A percentile compares a stretch with the other conserved stretches of the same genome.
Conservation (phyloP, 768 basidiomycete genomes). For the Boletus speciosus region DNA sequence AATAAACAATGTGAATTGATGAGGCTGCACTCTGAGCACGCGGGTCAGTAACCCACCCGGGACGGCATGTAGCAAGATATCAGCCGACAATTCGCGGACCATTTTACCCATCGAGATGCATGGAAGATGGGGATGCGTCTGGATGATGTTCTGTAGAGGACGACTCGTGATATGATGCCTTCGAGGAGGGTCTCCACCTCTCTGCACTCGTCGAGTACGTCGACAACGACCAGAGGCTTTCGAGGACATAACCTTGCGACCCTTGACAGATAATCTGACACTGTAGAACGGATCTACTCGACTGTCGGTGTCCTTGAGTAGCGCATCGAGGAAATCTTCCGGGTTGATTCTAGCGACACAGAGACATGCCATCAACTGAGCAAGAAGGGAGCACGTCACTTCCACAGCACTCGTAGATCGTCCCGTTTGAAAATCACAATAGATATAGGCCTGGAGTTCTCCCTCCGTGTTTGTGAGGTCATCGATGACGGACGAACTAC, state of each 20-base stretch:
- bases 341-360: neutral
- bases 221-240: slow-evolving; percentile 13
- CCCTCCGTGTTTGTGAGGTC: neutral
- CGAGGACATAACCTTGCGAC: neutral
- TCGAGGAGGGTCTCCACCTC: slow-evolving; percentile 7
- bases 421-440: neutral
- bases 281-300: neutral
- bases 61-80: neutral
- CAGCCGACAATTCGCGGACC: no score
- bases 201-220: slow-evolving; percentile 25
- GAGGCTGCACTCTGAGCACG: neutral
- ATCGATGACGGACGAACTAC: neutral
- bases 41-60: neutral
- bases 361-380: neutral
- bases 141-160: no score
- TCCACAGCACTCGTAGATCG: neutral
- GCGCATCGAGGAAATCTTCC: neutral
- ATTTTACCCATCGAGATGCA: no score
- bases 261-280: neutral
- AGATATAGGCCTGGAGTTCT: neutral
- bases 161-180: no score
- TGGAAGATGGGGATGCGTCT: no score
- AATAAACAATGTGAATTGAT: slow-evolving; percentile 2
- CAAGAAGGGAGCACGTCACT: neutral
- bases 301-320: neutral